A percentile compares a stretch with the other conserved stretches of the same genome.
Conservation (phyloP, 1,139 yeast species). For the Yarrowia galli region DNA sequence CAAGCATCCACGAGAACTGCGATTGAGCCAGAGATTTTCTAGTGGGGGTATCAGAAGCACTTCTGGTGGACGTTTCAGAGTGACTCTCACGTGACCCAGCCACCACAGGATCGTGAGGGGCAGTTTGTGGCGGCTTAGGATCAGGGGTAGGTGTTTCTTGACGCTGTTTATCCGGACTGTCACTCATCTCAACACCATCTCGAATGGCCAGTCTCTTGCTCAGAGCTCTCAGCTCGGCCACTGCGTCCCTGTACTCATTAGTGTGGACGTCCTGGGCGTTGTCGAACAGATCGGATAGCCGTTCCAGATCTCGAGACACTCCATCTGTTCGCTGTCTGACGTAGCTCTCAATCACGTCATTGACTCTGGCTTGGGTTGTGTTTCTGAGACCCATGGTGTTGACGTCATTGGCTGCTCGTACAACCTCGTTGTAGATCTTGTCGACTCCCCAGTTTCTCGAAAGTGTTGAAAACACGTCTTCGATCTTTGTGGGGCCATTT, state of each 20-base stretch:
- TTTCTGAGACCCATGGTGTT: slow-evolving; percentile 43
- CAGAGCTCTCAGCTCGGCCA: slow-evolving; percentile 14
- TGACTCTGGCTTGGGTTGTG: slow-evolving; percentile 10
- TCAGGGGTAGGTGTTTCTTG: background rate
- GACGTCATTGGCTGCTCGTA: slow-evolving; percentile 38
- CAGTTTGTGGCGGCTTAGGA: background rate
- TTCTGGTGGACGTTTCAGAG: slow-evolving; percentile 8
- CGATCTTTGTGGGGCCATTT: slow-evolving; percentile 41
- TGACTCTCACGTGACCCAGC: slow-evolving; percentile 5
- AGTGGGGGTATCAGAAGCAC: slow-evolving; percentile 36
- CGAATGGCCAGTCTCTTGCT: slow-evolving; percentile 4
- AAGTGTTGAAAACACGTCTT: slow-evolving; percentile 44
- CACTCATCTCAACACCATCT: slow-evolving; percentile 13
- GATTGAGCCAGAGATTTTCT: slow-evolving; percentile 41
- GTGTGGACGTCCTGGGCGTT: slow-evolving; percentile 18
- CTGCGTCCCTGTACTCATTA: slow-evolving; percentile 3
- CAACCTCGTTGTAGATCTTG: slow-evolving; percentile 41
- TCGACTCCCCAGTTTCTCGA: slow-evolving; percentile 44
- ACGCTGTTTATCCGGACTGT: background rate
- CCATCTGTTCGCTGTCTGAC: slow-evolving; percentile 20
- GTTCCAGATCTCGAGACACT: slow-evolving; percentile 20
- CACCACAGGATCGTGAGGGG: slow-evolving; percentile 12
- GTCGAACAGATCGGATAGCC: slow-evolving; percentile 16
- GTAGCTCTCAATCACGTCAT: slow-evolving; percentile 13
- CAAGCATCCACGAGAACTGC: slow-evolving; percentile 43